phyloP scores from a whole-genome alignment of 176 grass and related monocot genomes.

The Paspalum notatum region DNA sequence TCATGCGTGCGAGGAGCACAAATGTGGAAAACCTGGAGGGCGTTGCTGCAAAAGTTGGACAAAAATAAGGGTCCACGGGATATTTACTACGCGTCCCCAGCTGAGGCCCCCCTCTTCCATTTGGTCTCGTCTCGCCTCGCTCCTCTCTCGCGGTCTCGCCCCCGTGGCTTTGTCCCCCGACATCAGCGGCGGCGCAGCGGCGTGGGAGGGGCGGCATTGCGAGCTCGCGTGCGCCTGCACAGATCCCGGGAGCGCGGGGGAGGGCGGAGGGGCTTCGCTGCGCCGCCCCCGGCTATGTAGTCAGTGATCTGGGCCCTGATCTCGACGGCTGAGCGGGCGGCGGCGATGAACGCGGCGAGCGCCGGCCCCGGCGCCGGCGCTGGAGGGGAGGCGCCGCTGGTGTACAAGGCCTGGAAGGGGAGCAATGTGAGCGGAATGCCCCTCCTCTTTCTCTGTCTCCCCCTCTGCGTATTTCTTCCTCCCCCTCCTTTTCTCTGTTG shows the following conservation, averaged over 20 bases:
- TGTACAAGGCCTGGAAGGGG: slow-evolving; percentile 67
- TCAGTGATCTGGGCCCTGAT: slow-evolving; percentile 46
- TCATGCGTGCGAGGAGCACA: not conserved
- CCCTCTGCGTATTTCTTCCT: not conserved
- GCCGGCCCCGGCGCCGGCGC: slow-evolving; percentile 27
- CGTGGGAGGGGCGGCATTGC: slow-evolving; percentile 31
- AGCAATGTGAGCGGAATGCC: slow-evolving; percentile 56
- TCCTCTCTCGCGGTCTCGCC: slow-evolving; percentile 15
- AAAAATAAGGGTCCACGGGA: not conserved
- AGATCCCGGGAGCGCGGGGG: not conserved
- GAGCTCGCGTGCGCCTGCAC: not conserved
- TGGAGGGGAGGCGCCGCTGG: slow-evolving; percentile 41
- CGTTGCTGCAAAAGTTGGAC: not conserved
- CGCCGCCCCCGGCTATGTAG: slow-evolving; percentile 21
- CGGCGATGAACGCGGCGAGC: slow-evolving; percentile 45
- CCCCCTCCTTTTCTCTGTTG: not conserved
- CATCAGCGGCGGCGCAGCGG: slow-evolving; percentile 54
- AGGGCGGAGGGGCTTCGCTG: not conserved
- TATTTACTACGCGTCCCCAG: slow-evolving; percentile 48
- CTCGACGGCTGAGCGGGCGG: slow-evolving; percentile 25
- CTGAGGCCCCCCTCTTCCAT: slow-evolving; percentile 5
- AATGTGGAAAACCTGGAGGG: not conserved
- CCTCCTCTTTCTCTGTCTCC: not conserved
- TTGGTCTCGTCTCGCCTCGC: not conserved
- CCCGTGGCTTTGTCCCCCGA: slow-evolving; percentile 10